phyloP scores from a whole-genome alignment of 2,329 filamentous ascomycete species.

The Scedosporium dehoogii region DNA sequence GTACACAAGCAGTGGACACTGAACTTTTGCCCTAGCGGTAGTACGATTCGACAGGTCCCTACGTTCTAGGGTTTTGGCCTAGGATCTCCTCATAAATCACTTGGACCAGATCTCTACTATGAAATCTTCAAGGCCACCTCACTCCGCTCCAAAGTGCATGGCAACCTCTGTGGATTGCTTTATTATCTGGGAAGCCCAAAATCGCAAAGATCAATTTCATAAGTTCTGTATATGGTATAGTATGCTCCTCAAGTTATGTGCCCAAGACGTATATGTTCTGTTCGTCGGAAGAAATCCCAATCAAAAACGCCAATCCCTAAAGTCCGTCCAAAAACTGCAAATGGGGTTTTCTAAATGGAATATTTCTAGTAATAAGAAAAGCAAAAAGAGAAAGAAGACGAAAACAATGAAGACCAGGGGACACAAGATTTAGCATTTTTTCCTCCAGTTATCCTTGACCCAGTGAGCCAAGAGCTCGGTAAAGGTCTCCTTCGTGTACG shows the following conservation, averaged over 20 bases:
- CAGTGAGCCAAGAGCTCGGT: constrained; percentile 46
- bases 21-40: too few species aligned
- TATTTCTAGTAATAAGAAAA: neutral
- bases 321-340: neutral
- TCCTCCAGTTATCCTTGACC: constrained; percentile 50
- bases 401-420: neutral
- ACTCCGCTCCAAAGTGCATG: too few species aligned
- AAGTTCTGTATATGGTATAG: neutral
- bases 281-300: neutral
- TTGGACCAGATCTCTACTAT: too few species aligned
- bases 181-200: too few species aligned
- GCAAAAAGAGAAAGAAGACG: neutral
- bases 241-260: neutral
- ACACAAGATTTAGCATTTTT: constrained; percentile 26
- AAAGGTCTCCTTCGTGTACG: constrained; percentile 44
- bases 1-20: too few species aligned
- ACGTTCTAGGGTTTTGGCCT: too few species aligned
- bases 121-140: too few species aligned
- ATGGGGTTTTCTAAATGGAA: neutral
- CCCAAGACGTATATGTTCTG: neutral
- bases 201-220: neutral
- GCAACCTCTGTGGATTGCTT: too few species aligned
- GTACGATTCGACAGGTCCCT: too few species aligned
- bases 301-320: neutral
- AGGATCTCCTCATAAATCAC: too few species aligned